Percentiles rank a stretch among this genome's conserved stretches.
Conservation (phyloP, 495 filamentous ascomycete genomes). For the Geoglossum glabrum region DNA sequence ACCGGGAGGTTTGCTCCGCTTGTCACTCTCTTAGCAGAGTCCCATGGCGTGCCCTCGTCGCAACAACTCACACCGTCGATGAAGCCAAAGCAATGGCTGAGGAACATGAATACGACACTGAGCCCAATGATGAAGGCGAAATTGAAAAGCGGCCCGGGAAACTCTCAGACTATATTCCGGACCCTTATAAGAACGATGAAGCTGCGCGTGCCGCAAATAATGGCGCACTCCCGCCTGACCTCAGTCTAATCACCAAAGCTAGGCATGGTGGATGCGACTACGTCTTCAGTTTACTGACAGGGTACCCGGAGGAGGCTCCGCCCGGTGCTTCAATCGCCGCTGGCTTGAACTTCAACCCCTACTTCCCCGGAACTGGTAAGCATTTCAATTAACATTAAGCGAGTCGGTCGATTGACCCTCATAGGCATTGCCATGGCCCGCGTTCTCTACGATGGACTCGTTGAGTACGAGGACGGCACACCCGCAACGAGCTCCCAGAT, state of each 20-base stretch:
- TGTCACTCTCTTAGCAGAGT: slow-evolving; percentile 94
- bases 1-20: slow-evolving; percentile 92
- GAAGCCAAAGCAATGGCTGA: slow-evolving; percentile 95
- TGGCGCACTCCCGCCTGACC: slow-evolving; percentile 91
- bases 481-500: slow-evolving; percentile 91
- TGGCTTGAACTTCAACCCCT: slow-evolving; percentile 98
- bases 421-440: slow-evolving; percentile 91
- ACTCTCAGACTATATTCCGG: slow-evolving; percentile 88
- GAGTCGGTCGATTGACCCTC: neutral
- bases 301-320: slow-evolving; percentile 92
- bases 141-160: slow-evolving; percentile 97
- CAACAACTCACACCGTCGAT: slow-evolving; percentile 80
- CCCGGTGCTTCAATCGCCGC: slow-evolving; percentile 60
- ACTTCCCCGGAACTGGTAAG: slow-evolving; percentile 86
- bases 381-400: neutral
- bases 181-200: slow-evolving; percentile 96
- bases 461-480: slow-evolving; percentile 96
- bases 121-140: slow-evolving; percentile 94
- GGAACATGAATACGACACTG: slow-evolving; percentile 94
- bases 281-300: slow-evolving; percentile 91
- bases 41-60: slow-evolving; percentile 84
- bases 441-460: slow-evolving; percentile 90
- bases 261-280: slow-evolving; percentile 97
- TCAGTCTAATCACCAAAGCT: slow-evolving; percentile 93
- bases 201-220: slow-evolving; percentile 95